Evolutionary conservation across 1,284 basidiomycete genomes (phyloP), one percentile per base, ranked within the genome.

Genomic region (Afroboletus lepidellus): DNA sequence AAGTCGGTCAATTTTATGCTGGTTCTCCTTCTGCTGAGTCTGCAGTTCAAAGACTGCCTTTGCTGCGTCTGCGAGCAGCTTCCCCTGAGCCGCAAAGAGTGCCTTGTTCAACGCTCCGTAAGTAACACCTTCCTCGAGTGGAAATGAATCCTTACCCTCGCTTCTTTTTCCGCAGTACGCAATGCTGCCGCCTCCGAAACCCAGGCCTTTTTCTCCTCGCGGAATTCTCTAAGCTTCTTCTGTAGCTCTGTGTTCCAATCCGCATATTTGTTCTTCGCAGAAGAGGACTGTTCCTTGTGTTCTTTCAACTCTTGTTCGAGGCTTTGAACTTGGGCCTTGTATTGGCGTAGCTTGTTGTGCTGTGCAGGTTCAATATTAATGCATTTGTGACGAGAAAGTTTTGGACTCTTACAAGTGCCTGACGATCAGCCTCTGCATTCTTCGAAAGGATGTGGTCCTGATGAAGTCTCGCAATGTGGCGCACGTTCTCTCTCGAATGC

Each of bases 321-420:
- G 24, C 72, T 72, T 16, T 76, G 74, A 24, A 89, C 84, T 62
- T 85, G 80, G 11, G 74, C 68, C 53, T 83, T 82, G 66, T 89
- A 88, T 57, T 84, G 85, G 46, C 85, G 83, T 48, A 90, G 69
- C 62, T 85, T 87, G 66, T 90, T 89, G 63, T 85, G 88, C 88
- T 90, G 61, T 36, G 46, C 37, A 36, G 46, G 3, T 44, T 69
- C 37, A 70, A 43, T 23, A 49, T 2, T 3, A 37, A 39, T n/a
- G n/a, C n/a, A 46, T 36, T 18, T 29, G 34, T 39, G 23, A 36
- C 32, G 29, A 3, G 33, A n/a, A 50, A 46, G n/a, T 15, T 12
- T 24, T 30, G 20, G 29, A 45, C 21, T 72, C 83, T 57, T 62
- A 92, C 89, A 72, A 92, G 69, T n/a, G 82, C 83, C 67, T 92